Conservation (phyloP, 768 basidiomycete genomes). For the Sarcomyxa edulis region DNA sequence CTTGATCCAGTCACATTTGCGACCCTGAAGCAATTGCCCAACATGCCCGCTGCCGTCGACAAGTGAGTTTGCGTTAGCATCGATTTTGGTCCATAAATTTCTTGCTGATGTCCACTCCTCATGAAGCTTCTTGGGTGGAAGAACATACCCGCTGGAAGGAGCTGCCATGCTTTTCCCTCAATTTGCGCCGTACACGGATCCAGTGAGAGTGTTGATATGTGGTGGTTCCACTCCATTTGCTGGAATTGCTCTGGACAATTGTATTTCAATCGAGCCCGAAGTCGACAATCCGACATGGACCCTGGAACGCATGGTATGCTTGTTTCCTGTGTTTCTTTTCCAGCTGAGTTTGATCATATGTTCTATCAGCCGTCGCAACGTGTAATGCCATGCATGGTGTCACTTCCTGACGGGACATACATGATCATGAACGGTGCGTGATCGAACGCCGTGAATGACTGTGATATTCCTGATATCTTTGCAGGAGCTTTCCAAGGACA, state of each 20-base stretch:
- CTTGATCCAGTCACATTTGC: slow-evolving; percentile 61
- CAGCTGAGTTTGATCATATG: background rate
- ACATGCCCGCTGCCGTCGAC: slow-evolving; percentile 70
- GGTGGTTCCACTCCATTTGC: slow-evolving; percentile 66
- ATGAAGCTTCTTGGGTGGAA: slow-evolving; percentile 45
- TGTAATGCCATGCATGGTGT: slow-evolving; percentile 69
- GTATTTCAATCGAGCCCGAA: slow-evolving; percentile 66
- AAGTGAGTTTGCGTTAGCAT: slow-evolving; percentile 48
- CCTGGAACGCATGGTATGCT: slow-evolving; percentile 72
- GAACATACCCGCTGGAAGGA: slow-evolving; percentile 77
- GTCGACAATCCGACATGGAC: slow-evolving; percentile 56
- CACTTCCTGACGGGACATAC: slow-evolving; percentile 54
- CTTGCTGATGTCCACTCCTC: slow-evolving; percentile 1
- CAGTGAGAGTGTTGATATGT: slow-evolving; percentile 64
- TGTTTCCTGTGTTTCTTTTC: background rate
- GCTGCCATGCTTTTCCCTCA: slow-evolving; percentile 67
- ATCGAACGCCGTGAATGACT: no score
- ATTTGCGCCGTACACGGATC: slow-evolving; percentile 67
- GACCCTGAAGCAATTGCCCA: slow-evolving; percentile 57
- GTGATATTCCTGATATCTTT: no score
- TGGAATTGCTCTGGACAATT: slow-evolving; percentile 58
- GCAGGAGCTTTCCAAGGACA: slow-evolving; percentile 49
- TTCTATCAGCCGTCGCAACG: slow-evolving; percentile 54
- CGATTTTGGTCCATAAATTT: background rate
- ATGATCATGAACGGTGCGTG: slow-evolving; percentile 57